A percentile compares a stretch with the other conserved stretches of the same genome.
These are phyloP conservation scores for Chlorella sp. DNA, from an alignment of 139 green algal species.

Conservation along the genomic window DNA sequence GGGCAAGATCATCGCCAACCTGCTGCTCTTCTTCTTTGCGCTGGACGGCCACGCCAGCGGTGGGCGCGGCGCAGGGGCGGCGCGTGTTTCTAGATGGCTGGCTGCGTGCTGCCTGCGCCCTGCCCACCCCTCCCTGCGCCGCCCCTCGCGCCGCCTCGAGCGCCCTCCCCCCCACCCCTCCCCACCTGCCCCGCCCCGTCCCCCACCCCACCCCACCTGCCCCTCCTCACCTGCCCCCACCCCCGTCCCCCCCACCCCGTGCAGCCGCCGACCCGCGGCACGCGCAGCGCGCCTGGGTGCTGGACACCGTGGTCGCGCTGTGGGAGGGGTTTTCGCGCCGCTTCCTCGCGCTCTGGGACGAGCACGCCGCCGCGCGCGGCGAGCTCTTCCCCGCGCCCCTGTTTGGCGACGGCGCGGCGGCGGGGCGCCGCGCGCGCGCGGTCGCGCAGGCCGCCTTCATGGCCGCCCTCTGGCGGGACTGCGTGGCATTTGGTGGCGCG, in stretches of 20 bases:
- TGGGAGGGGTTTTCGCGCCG: constrained; percentile 69
- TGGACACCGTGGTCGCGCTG: constrained; percentile 49
- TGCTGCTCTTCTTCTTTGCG: constrained; percentile 92
- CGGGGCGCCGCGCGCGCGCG: background rate
- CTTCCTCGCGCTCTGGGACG: constrained; percentile 76
- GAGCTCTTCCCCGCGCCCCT: constrained; percentile 52
- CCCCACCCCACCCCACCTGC: too few relatives aligned
- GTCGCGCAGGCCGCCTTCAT: constrained; percentile 77
- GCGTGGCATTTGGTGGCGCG: constrained; percentile 58
- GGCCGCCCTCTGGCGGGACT: constrained; percentile 71
- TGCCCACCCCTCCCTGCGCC: too few relatives aligned
- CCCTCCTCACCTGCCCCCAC: background rate
- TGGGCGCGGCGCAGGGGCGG: background rate
- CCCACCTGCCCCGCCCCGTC: background rate
- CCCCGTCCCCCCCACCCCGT: background rate
- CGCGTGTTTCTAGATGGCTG: too few relatives aligned
- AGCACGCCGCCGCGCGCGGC: constrained; percentile 29
- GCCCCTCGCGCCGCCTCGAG: too few relatives aligned
- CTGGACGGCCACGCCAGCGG: constrained; percentile 37
- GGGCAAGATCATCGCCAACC: constrained; percentile 92
- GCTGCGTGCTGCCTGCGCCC: too few relatives aligned
- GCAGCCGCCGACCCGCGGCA: constrained; percentile 19
- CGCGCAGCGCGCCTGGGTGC: constrained; percentile 66
- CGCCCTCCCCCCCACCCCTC: too few relatives aligned
- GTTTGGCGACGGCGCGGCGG: constrained; percentile 26